A percentile compares a stretch with the other conserved stretches of the same genome.
Conservation (phyloP, 345 rosid genomes). For the Salix suchowensis region DNA sequence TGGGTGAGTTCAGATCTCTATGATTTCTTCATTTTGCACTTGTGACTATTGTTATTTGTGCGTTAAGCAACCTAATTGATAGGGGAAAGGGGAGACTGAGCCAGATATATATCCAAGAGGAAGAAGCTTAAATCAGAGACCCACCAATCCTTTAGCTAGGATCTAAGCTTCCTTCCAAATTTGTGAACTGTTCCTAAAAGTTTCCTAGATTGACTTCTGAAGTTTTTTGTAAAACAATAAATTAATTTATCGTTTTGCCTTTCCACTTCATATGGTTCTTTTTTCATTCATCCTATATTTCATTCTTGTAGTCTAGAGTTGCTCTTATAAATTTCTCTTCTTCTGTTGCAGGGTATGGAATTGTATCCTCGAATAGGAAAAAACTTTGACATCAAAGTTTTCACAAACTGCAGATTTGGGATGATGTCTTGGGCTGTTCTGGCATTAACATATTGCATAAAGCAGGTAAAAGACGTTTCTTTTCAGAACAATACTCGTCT, state of each 20-base stretch:
- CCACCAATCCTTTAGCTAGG: background rate
- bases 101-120: background rate
- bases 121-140: background rate
- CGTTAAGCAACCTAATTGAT: background rate
- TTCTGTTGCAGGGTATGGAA: constrained; percentile 84
- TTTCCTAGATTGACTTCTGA: background rate
- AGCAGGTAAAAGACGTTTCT: constrained; percentile 59
- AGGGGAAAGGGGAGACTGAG: background rate
- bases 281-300: background rate
- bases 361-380: constrained; percentile 96
- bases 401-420: constrained; percentile 97
- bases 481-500: background rate
- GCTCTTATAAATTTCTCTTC: constrained; percentile 14
- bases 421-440: constrained; percentile 99
- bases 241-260: background rate
- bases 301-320: background rate
- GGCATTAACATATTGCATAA: constrained; percentile 94
- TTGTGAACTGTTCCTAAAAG: background rate
- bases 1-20: constrained; percentile 59
- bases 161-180: background rate
- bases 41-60: background rate
- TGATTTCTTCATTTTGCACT: background rate
- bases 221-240: background rate
- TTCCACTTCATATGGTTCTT: background rate
- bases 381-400: constrained; percentile 92